Percentiles rank a stretch among this genome's conserved stretches.
Conservation (phyloP, 208 protist species). For the Leishmania aethiopica region DNA sequence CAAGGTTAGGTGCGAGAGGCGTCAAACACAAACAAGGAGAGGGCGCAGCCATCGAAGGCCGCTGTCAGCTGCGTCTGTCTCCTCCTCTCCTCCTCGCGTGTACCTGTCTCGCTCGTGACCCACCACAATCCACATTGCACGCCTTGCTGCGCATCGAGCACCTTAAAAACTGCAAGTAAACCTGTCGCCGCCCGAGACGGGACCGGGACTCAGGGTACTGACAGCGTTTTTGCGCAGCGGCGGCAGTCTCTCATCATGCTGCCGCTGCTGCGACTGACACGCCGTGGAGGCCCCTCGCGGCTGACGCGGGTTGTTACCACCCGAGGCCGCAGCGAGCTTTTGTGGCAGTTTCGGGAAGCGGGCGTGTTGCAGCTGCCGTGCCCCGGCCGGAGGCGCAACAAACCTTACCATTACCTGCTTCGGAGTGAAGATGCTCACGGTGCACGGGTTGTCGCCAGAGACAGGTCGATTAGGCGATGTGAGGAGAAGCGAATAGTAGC, state of each 20-base stretch:
- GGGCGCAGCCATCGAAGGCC: neutral
- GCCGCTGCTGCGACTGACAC: neutral
- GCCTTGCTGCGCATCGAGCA: neutral
- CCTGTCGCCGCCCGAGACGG: neutral
- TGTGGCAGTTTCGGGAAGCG: conserved; percentile 55
- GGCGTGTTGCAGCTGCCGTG: conserved; percentile 47
- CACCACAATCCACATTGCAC: neutral
- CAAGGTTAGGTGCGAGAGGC: neutral
- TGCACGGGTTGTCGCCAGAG: conserved; percentile 61
- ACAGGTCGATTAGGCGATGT: conserved; percentile 44
- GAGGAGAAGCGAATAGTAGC: conserved; percentile 66
- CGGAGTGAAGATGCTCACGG: conserved; percentile 66
- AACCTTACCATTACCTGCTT: conserved; percentile 64
- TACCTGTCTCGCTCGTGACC: neutral
- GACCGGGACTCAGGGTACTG: neutral
- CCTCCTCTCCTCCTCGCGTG: too few relatives aligned
- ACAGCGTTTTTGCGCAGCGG: conserved; percentile 12
- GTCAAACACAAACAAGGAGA: neutral
- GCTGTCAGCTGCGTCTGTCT: neutral
- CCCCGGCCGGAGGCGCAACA: conserved; percentile 43
- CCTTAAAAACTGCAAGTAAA: neutral
- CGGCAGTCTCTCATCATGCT: conserved; percentile 15
- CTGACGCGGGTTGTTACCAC: neutral
- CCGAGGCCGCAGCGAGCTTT: neutral
- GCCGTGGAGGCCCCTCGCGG: conserved; percentile 9